Conservation (phyloP, 495 filamentous ascomycete genomes). For the Hamigera avellanea region DNA sequence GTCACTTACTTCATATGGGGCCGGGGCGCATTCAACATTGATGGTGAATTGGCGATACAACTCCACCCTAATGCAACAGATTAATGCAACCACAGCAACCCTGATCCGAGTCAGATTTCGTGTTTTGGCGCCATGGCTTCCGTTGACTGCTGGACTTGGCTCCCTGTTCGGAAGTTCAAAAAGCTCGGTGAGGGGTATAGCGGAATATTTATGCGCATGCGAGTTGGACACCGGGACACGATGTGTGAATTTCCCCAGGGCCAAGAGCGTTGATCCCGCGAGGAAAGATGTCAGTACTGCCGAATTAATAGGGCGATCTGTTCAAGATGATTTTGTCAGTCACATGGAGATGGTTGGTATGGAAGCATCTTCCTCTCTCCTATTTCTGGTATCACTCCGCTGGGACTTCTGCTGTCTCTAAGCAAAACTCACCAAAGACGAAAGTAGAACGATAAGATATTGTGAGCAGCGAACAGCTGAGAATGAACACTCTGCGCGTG, state of each 20-base stretch:
- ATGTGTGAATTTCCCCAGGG: slow-evolving; percentile 18
- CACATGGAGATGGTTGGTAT: neutral
- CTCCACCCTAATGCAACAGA: slow-evolving; percentile 28
- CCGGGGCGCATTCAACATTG: slow-evolving; percentile 28
- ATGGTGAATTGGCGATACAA: slow-evolving; percentile 24
- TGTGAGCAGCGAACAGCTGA: slow-evolving; percentile 22
- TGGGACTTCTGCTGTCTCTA: neutral
- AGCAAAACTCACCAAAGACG: slow-evolving; percentile 22
- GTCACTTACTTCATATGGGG: slow-evolving; percentile 27
- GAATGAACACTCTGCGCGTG: slow-evolving; percentile 21
- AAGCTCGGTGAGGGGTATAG: slow-evolving; percentile 12
- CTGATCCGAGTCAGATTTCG: slow-evolving; percentile 11
- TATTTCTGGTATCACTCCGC: too few relatives aligned
- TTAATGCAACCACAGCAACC: slow-evolving; percentile 11
- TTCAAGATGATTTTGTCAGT: neutral
- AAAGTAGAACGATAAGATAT: slow-evolving; percentile 27
- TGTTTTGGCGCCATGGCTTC: neutral
- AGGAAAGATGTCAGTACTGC: slow-evolving; percentile 25
- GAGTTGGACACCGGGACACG: slow-evolving; percentile 6
- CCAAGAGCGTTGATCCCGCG: slow-evolving; percentile 19
- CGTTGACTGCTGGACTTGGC: slow-evolving; percentile 1
- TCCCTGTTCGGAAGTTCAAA: slow-evolving; percentile 11
- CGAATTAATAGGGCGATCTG: slow-evolving; percentile 33
- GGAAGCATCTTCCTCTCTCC: neutral
- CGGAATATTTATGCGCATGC: slow-evolving; percentile 10